A percentile compares a stretch with the other conserved stretches of the same genome.
Conservation (phyloP, 129 eudicot genomes). For the Lactuca saligna region DNA sequence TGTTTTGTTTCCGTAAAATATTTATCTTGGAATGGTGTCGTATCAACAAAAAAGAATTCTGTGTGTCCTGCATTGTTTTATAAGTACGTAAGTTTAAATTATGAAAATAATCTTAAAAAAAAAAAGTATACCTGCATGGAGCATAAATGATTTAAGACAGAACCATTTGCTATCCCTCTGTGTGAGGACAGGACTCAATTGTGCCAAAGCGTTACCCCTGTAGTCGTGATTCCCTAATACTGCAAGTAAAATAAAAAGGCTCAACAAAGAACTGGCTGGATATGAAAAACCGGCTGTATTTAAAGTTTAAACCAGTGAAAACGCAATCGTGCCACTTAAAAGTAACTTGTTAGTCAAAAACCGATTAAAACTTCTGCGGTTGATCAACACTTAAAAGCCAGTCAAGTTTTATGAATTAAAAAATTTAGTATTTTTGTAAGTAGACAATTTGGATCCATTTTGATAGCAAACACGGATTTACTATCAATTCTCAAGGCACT, state of each 20-base stretch:
- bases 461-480: too few species aligned
- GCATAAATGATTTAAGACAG: conserved; percentile 45
- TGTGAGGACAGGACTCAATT: conserved; percentile 44
- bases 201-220: conserved; percentile 74
- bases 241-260: conserved; percentile 12
- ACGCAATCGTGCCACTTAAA: too few species aligned
- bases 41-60: conserved; percentile 61
- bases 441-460: too few species aligned
- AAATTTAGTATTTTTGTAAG: too few species aligned
- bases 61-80: conserved; percentile 35
- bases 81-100: background rate
- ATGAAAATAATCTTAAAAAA: background rate
- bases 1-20: conserved; percentile 40
- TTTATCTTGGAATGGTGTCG: conserved; percentile 52
- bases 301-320: too few species aligned
- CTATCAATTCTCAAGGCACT: too few species aligned
- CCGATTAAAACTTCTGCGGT: too few species aligned
- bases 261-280: too few species aligned
- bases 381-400: too few species aligned
- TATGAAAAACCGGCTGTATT: background rate
- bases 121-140: conserved; percentile 40
- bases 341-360: too few species aligned
- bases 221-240: conserved; percentile 84
- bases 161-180: conserved; percentile 49
- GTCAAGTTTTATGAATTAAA: too few species aligned